Evolutionary conservation across 805 yeast genomes (phyloP).

Genomic region (Cyberlindnera subsufficiens): DNA sequence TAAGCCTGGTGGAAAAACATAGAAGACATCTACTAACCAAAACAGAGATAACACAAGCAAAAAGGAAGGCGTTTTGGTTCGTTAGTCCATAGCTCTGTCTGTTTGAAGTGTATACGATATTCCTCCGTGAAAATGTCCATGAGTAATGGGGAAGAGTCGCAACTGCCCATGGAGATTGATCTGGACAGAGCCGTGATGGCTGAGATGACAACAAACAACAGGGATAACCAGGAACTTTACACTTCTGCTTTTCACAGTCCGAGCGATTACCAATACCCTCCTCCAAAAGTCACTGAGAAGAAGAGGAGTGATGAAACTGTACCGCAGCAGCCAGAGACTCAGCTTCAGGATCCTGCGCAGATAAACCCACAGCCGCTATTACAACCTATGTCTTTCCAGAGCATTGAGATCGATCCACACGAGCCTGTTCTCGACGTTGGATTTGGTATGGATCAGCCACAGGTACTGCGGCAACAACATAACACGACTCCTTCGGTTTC

Average conservation of each 20-base stretch:
- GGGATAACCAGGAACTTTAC: not conserved
- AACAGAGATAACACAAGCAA: no score
- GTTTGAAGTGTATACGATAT: no score
- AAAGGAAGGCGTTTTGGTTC: no score
- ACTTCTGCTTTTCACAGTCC: not conserved
- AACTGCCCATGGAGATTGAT: slow-evolving; percentile 13
- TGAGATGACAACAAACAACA: not conserved
- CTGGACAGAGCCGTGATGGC: slow-evolving; percentile 16
- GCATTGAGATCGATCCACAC: slow-evolving; percentile 17
- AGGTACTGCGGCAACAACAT: slow-evolving; percentile 1
- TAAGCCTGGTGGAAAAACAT: no score
- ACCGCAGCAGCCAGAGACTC: not conserved
- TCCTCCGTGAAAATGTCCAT: not conserved
- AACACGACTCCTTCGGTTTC: not conserved
- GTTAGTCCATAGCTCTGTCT: no score
- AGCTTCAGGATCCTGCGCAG: not conserved
- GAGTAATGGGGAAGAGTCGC: not conserved
- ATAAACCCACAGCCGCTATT: not conserved
- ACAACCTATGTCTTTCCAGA: slow-evolving; percentile 7
- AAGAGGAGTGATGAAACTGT: no score
- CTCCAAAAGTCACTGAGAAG: not conserved
- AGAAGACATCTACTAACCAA: no score
- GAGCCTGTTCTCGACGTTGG: not conserved
- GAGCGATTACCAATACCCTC: not conserved
- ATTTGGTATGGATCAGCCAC: not conserved